Base-by-base conservation (phyloP, 1,139 yeast genomes). In the Diutina scorzettiae region DNA sequence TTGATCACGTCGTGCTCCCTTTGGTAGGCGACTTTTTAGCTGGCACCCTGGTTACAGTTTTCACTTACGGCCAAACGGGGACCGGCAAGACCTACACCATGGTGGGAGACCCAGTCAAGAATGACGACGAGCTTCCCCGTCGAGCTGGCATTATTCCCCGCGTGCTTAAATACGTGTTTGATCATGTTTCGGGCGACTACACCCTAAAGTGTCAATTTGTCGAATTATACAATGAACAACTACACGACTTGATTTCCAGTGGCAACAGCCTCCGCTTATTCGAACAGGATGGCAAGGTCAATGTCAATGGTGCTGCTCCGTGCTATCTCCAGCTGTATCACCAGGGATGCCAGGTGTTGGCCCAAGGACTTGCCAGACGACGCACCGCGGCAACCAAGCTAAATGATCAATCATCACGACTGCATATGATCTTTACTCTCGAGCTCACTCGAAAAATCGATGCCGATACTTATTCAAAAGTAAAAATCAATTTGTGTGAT, bases 1-100 rank as follows among this genome's bases (percentile, higher is more conserved):
- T 78, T 51, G 64, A 72, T 25, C 69, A 71, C 37, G 80, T 78
- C n/a, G 89, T 83, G 0, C 61, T 66, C 14, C 86, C 86, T 29
- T 66, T 75, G 44, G 68, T 81, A 53, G 63, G 68, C 30, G 89
- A 49, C 39, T 49, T 47, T 40, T 44, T 47, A 43, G 50, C 27
- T 11, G 53, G 53, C 14, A 32, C 45, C 33, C 48, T 48, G 27
- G 51, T 47, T 37, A 45, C 52, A 6, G 46, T 49, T n/a, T 44
- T 49, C 25, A 50, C 52, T 4, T 49, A 49, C 24, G 52, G 52
- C 21, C 52, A 48, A 32, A 49, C 52, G 1, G 52, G 52, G 3
- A 44, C 49, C 14, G 52, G 52, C 11, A 49, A 49, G 28, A 49
- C 52, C 5, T 43, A 48, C 45, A 44, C 52, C 28, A 49, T 49